Percentiles rank a stretch among this genome's conserved stretches.
Evolutionary conservation across 257 asterid genomes (phyloP).

Genomic region (Lycium barbarum): DNA sequence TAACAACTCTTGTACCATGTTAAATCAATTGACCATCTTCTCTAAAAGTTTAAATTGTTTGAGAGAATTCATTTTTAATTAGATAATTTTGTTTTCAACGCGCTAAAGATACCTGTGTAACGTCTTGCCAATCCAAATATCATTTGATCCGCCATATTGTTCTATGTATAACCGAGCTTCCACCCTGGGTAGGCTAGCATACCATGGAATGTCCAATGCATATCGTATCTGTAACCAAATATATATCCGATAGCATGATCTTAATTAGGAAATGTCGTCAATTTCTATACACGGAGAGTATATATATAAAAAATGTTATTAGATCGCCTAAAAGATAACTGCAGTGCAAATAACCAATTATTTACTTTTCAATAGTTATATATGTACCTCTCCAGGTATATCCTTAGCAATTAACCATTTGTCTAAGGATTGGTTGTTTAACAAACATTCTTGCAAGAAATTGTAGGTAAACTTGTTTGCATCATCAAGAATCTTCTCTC

Average conservation of each 20-base stretch:
- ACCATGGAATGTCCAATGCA: conserved; percentile 24
- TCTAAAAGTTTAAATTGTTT: not conserved
- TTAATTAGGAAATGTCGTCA: not conserved
- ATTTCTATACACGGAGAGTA: not conserved
- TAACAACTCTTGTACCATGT: too few species aligned
- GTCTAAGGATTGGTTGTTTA: conserved; percentile 39
- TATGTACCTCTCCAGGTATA: conserved; percentile 49
- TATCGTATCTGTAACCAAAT: not conserved
- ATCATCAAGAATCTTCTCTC: conserved; percentile 58
- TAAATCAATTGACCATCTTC: too few species aligned
- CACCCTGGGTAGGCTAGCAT: conserved; percentile 6
- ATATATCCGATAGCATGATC: not conserved
- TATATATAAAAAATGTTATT: not conserved
- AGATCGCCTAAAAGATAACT: not conserved
- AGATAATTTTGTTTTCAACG: not conserved
- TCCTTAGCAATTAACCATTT: conserved; percentile 58
- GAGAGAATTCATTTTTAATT: not conserved
- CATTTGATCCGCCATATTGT: conserved; percentile 22
- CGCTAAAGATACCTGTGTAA: not conserved
- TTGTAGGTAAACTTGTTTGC: conserved; percentile 41
- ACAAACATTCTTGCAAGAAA: conserved; percentile 36
- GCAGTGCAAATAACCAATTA: too few species aligned
- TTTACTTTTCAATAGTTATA: too few species aligned
- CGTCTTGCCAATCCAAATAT: conserved; percentile 23
- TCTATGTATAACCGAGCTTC: not conserved